Conservation (phyloP, 345 rosid species). For the Gossypium raimondii region DNA sequence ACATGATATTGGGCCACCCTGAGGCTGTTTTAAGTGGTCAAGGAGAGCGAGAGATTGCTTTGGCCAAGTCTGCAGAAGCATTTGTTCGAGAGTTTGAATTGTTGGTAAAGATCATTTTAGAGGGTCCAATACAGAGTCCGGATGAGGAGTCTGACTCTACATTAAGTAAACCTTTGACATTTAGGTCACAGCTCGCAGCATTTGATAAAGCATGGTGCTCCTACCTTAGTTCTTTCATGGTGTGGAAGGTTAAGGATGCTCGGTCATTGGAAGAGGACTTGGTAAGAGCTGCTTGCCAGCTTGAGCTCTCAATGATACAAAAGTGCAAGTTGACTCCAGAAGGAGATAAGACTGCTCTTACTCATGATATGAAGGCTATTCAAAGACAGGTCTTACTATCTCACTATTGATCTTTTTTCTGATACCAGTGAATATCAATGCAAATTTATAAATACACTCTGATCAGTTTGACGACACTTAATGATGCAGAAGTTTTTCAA, state of each 20-base stretch:
- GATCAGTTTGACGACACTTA: neutral
- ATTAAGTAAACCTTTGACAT: slow-evolving; percentile 46
- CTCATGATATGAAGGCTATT: slow-evolving; percentile 90
- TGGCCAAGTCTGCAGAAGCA: slow-evolving; percentile 60
- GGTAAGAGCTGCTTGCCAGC: slow-evolving; percentile 97
- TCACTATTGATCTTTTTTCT: slow-evolving; percentile 2
- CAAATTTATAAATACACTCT: neutral
- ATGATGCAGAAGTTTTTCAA: neutral
- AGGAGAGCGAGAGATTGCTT: slow-evolving; percentile 79
- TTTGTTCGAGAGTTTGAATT: slow-evolving; percentile 68
- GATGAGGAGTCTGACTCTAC: slow-evolving; percentile 44
- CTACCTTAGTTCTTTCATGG: slow-evolving; percentile 76
- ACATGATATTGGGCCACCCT: slow-evolving; percentile 95
- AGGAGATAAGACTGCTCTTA: slow-evolving; percentile 53
- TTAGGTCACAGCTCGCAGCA: slow-evolving; percentile 66
- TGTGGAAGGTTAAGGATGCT: slow-evolving; percentile 98
- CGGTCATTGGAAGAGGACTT: slow-evolving; percentile 75
- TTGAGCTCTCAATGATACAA: slow-evolving; percentile 94
- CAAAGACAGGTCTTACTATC: slow-evolving; percentile 68
- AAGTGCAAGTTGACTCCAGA: slow-evolving; percentile 72
- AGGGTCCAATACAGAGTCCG: slow-evolving; percentile 63
- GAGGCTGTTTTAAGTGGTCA: slow-evolving; percentile 89
- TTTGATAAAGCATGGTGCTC: slow-evolving; percentile 88
- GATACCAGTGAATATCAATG: neutral
- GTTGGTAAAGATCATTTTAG: slow-evolving; percentile 59